Conservation (phyloP, 495 filamentous ascomycete genomes). For the Tuber magnatum region DNA sequence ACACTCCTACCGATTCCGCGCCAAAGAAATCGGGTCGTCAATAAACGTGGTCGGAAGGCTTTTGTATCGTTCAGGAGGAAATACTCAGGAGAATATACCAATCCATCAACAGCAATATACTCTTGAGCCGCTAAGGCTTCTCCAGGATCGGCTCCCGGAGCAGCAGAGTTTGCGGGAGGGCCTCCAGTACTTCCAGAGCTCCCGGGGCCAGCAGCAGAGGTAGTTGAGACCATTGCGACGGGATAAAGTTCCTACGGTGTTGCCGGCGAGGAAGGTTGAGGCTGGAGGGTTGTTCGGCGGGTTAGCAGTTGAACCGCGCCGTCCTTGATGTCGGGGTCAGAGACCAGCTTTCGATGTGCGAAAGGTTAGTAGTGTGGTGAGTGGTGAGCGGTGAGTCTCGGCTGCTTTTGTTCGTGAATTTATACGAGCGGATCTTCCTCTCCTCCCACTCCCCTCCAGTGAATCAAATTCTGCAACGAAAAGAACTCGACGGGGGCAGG, state of each 20-base stretch:
- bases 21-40: background rate
- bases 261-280: background rate
- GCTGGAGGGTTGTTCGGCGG: background rate
- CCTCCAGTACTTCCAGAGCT: background rate
- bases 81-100: background rate
- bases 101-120: background rate
- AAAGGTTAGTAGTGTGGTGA: background rate
- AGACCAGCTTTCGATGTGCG: background rate
- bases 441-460: background rate
- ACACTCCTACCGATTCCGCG: background rate
- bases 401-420: background rate
- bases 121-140: background rate
- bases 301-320: background rate
- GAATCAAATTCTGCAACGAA: background rate
- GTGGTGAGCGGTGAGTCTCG: background rate
- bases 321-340: background rate
- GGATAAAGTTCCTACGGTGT: background rate
- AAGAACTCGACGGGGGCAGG: background rate
- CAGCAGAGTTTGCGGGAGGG: background rate
- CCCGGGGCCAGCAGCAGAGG: background rate
- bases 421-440: background rate
- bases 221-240: background rate
- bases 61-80: background rate
- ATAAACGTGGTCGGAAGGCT: background rate
- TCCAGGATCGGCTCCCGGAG: background rate